Percentiles rank a stretch among this genome's conserved stretches.
Conservation (phyloP, 2,329 filamentous ascomycete genomes). For the Colletotrichum destructivum region DNA sequence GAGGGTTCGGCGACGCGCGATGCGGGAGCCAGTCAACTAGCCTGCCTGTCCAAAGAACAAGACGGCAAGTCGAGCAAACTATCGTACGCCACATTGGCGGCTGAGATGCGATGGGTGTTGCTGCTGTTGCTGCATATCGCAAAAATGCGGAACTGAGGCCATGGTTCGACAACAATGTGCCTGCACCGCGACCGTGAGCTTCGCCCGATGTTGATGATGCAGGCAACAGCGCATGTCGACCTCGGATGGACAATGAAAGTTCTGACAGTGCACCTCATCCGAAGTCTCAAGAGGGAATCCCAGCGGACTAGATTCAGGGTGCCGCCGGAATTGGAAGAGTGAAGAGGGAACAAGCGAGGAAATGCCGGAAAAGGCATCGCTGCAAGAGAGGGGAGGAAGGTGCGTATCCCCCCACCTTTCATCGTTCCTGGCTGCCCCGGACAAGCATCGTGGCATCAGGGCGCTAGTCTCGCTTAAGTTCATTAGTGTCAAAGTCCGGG, state of each 20-base stretch:
- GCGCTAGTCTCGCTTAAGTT: constrained; percentile 6
- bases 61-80: background rate
- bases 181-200: background rate
- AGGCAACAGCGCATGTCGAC: background rate
- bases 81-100: constrained; percentile 14
- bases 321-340: constrained; percentile 22
- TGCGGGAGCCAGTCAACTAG: background rate
- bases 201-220: background rate
- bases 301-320: constrained; percentile 1
- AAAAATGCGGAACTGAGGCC: background rate
- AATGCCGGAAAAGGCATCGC: background rate
- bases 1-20: background rate
- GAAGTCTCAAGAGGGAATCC: background rate
- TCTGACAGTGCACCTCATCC: constrained; percentile 10
- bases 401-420: background rate
- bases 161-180: background rate
- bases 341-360: constrained; percentile 2
- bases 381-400: background rate
- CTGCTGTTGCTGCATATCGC: constrained; percentile 11
- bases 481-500: constrained; percentile 16
- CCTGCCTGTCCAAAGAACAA: background rate
- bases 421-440: background rate
- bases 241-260: constrained; percentile 9
- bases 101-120: background rate
- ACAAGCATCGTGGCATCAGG: background rate